phyloP scores from a whole-genome alignment of 306 rosid species.

The Cucurbita argyrosperma region DNA sequence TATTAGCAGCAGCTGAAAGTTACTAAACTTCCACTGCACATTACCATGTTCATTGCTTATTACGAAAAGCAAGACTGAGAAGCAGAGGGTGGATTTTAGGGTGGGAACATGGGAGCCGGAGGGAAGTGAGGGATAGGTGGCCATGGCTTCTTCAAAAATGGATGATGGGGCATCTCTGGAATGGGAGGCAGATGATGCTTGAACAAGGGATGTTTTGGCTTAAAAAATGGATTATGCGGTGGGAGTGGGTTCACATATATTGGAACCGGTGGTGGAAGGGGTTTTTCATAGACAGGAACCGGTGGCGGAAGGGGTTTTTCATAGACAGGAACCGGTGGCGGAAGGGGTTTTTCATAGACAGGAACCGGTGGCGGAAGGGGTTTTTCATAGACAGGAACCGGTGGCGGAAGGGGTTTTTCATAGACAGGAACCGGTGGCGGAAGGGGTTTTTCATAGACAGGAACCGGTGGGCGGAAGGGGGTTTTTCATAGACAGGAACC shows the following conservation, averaged over 20 bases:
- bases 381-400: neutral
- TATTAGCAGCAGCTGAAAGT: neutral
- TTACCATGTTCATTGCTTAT: neutral
- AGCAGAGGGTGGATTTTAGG: slow-evolving; percentile 19
- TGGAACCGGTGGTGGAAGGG: slow-evolving; percentile 9
- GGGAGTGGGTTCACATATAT: slow-evolving; percentile 6
- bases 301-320: slow-evolving; percentile 15
- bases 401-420: slow-evolving; percentile 15
- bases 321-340: slow-evolving; percentile 15
- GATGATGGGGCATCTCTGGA: slow-evolving; percentile 24
- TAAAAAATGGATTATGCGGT: slow-evolving; percentile 10
- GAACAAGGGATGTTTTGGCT: slow-evolving; percentile 16
- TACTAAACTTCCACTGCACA: neutral
- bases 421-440: slow-evolving; percentile 7
- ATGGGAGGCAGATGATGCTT: slow-evolving; percentile 39
- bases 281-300: slow-evolving; percentile 8
- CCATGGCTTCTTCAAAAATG: slow-evolving; percentile 17
- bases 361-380: slow-evolving; percentile 13
- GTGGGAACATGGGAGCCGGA: slow-evolving; percentile 10
- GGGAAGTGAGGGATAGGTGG: slow-evolving; percentile 18
- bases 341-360: slow-evolving; percentile 5
- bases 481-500: too few species aligned
- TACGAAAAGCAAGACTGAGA: neutral
- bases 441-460: slow-evolving; percentile 6
- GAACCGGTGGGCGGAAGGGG: slow-evolving; percentile 15